Base-by-base conservation (phyloP, 2,329 filamentous ascomycete genomes). In the Blastomyces emzantsi region DNA sequence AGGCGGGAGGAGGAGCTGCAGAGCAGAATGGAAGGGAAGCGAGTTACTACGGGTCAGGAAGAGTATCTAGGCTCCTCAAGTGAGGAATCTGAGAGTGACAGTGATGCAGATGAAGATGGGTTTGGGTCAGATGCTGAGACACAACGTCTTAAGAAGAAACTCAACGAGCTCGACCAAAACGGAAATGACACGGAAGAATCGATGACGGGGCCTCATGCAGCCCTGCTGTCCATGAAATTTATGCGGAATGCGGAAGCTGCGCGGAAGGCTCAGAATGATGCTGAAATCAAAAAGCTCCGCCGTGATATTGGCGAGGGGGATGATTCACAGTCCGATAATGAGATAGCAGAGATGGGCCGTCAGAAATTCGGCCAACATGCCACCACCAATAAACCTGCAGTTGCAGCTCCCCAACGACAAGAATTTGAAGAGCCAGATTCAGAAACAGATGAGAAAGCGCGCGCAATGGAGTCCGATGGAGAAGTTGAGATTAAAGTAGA, bases 191-290 rank as follows among this genome's bases (percentile, higher is more conserved):
- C 77, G 22, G 70, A 69, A 2, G 70, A 72, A 6, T 3, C 49
- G 49, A 70, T 73, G 47, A 74, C 74, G 47, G 73, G 73, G 22
- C 83, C 84, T 0, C 81, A 83, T 68, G 87, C 87, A 17, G 88
- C 85, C 69, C 78, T 99, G 7, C 86, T 90, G 75, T 83, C 84
- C 61, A 91, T 99, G 88, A 90, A 90, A 66, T 99, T 99, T 74
- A 97, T 99, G 94, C 86, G 88, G 70, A 91, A 88, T 68, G 90
- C 92, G 1, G 92, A 97, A 71, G 89, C 88, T 36, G 82, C 86
- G 47, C 86, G 86, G 70, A 92, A 88, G 74, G 85, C 88, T 66
- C 84, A 86, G 64, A 97, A 97, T 69, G 90, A 96, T 69, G 88
- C 90, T 63, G 84, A 90, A 63, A 78, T 90, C 15, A 82, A 79